A percentile compares a stretch with the other conserved stretches of the same genome.
phyloP scores from a whole-genome alignment of 2,329 filamentous ascomycete genomes.

The Mycosphaerella sp. region DNA sequence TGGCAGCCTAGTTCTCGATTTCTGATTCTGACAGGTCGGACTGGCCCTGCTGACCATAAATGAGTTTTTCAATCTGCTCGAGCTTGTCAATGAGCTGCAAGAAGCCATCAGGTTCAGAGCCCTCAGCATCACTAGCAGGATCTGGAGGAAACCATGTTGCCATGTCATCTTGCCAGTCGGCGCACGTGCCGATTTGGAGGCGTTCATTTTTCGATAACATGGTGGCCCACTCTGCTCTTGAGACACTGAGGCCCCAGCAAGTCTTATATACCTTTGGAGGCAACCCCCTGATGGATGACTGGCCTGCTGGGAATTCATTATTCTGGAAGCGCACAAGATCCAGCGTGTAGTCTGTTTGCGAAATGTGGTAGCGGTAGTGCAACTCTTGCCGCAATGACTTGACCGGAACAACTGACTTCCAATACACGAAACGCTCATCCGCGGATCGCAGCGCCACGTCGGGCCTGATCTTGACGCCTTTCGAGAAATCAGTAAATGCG shows the following conservation, averaged over 20 bases:
- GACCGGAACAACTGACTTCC: constrained; percentile 11
- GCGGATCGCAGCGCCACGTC: not conserved
- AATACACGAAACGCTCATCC: constrained; percentile 20
- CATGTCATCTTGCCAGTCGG: constrained; percentile 28
- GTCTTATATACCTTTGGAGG: constrained; percentile 21
- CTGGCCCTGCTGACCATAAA: not conserved
- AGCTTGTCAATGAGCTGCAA: constrained; percentile 29
- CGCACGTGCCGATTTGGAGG: constrained; percentile 25
- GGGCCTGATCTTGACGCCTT: constrained; percentile 19
- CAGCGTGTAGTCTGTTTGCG: constrained; percentile 27
- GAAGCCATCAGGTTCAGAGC: constrained; percentile 26
- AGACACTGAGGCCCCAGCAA: constrained; percentile 30
- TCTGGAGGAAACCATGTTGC: constrained; percentile 31
- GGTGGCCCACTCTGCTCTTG: constrained; percentile 29
- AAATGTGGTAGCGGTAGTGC: constrained; percentile 27
- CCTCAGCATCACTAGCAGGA: constrained; percentile 8
- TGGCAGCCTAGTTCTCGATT: not conserved
- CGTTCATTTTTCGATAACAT: constrained; percentile 27
- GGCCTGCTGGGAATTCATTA: constrained; percentile 5
- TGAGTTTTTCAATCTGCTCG: constrained; percentile 20
- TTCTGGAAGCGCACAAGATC: constrained; percentile 31
- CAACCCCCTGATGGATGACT: not conserved
- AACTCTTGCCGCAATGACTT: constrained; percentile 25
- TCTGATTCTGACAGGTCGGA: not conserved
- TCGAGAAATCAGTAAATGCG: constrained; percentile 18